Conservation (phyloP, 2,329 filamentous ascomycete genomes). For the Curvularia spicifera region DNA sequence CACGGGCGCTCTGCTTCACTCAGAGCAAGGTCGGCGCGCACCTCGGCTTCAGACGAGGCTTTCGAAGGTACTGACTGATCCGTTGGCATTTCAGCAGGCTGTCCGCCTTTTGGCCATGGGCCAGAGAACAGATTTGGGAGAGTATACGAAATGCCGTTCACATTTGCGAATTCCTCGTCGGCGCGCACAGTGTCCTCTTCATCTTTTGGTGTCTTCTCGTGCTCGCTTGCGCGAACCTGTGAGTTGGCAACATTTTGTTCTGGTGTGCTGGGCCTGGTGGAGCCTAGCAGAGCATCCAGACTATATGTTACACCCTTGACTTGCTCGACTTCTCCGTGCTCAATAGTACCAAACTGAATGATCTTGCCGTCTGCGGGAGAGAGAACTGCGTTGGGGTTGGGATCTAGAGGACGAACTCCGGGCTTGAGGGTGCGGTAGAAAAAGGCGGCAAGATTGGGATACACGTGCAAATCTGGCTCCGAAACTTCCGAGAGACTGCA, state of each 20-base stretch:
- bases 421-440: conserved; percentile 96
- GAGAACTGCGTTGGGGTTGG: conserved; percentile 77
- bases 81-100: conserved; percentile 60
- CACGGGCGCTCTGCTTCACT: conserved; percentile 64
- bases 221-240: conserved; percentile 31
- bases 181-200: conserved; percentile 72
- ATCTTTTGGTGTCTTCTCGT: conserved; percentile 43
- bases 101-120: conserved; percentile 52
- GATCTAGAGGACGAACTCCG: conserved; percentile 82
- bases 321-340: conserved; percentile 94
- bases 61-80: conserved; percentile 77
- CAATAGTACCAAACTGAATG: conserved; percentile 89
- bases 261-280: conserved; percentile 52
- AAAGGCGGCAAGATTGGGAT: conserved; percentile 92
- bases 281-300: conserved; percentile 86
- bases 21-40: conserved; percentile 80
- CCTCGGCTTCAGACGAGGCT: conserved; percentile 78
- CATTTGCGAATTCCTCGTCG: conserved; percentile 89
- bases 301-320: conserved; percentile 99
- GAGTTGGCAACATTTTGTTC: conserved; percentile 43
- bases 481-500: conserved; percentile 79
- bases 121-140: conserved; percentile 87
- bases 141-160: conserved; percentile 96
- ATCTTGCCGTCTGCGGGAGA: conserved; percentile 91
- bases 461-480: conserved; percentile 85